These are phyloP conservation scores for Exserohilum rostratum DNA, from an alignment of 2,329 filamentous ascomycete species.

Conservation along the genomic window DNA sequence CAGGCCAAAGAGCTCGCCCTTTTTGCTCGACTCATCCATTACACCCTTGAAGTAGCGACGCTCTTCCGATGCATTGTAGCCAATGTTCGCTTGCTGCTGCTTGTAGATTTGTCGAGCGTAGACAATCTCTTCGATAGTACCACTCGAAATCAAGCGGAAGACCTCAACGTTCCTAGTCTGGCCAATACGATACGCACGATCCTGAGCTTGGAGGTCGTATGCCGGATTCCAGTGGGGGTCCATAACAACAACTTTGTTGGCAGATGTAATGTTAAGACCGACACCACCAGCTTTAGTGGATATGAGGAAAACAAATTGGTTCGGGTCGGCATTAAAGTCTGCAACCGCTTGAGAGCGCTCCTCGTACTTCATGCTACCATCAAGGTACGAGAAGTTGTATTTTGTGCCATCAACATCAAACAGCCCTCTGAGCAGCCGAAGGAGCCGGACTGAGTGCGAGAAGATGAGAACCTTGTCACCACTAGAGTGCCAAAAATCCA, in stretches of 20 bases:
- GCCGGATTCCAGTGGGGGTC: constrained; percentile 98
- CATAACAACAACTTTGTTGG: constrained; percentile 96
- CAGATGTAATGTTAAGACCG: constrained; percentile 93
- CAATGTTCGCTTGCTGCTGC: constrained; percentile 97
- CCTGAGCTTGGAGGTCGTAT: constrained; percentile 93
- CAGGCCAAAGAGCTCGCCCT: constrained; percentile 93
- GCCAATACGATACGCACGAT: constrained; percentile 93
- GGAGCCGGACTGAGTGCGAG: constrained; percentile 84
- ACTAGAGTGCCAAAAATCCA: constrained; percentile 87
- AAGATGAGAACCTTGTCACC: constrained; percentile 96
- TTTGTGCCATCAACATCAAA: constrained; percentile 77
- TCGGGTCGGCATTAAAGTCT: constrained; percentile 86
- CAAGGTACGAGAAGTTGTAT: constrained; percentile 90
- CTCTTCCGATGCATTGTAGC: constrained; percentile 90
- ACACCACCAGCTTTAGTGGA: constrained; percentile 92
- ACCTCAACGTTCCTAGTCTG: constrained; percentile 94
- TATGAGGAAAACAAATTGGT: constrained; percentile 93
- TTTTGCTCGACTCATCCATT: constrained; percentile 79
- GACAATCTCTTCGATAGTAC: constrained; percentile 95
- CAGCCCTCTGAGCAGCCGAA: constrained; percentile 82
- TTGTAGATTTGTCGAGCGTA: constrained; percentile 99
- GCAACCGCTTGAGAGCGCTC: constrained; percentile 83
- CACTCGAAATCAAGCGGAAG: constrained; percentile 86
- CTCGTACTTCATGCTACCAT: constrained; percentile 81
- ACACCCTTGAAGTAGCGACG: constrained; percentile 95